Evolutionary conservation across 1,284 basidiomycete genomes (phyloP).

Genomic region (Lignosus rhinocerotis): DNA sequence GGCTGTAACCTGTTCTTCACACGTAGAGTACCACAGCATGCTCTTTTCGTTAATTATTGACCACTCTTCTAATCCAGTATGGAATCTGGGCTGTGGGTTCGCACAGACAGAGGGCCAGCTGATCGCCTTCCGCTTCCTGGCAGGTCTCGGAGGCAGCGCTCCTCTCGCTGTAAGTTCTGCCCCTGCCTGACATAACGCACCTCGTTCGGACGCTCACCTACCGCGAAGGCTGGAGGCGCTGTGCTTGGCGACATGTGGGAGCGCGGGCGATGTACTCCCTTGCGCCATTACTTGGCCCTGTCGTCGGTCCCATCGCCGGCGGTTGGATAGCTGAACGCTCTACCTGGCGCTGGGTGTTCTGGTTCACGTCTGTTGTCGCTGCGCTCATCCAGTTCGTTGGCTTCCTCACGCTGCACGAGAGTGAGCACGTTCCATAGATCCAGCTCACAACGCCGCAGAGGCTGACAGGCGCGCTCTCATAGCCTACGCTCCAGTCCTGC

Average conservation of each 20-base stretch:
- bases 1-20: slow-evolving; percentile 54
- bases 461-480: neutral
- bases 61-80: slow-evolving; percentile 38
- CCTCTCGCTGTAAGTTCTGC: slow-evolving; percentile 48
- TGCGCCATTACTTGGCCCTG: slow-evolving; percentile 44
- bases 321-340: slow-evolving; percentile 42
- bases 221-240: slow-evolving; percentile 43
- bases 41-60: neutral
- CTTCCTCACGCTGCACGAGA: slow-evolving; percentile 46
- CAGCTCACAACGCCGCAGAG: neutral
- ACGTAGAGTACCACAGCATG: slow-evolving; percentile 40
- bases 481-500: slow-evolving; percentile 47
- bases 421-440: slow-evolving; percentile 24
- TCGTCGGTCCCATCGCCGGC: slow-evolving; percentile 42
- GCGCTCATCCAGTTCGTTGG: slow-evolving; percentile 40
- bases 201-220: neutral
- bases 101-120: slow-evolving; percentile 55
- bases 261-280: slow-evolving; percentile 50
- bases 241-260: slow-evolving; percentile 54
- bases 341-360: slow-evolving; percentile 45
- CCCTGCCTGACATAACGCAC: neutral
- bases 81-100: slow-evolving; percentile 66
- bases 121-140: slow-evolving; percentile 62
- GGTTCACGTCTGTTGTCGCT: slow-evolving; percentile 40
- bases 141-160: slow-evolving; percentile 64